A percentile compares a stretch with the other conserved stretches of the same genome.
These are phyloP conservation scores for Claviceps lovelessii DNA, from an alignment of 2,329 filamentous ascomycete genomes.

Conservation along the genomic window DNA sequence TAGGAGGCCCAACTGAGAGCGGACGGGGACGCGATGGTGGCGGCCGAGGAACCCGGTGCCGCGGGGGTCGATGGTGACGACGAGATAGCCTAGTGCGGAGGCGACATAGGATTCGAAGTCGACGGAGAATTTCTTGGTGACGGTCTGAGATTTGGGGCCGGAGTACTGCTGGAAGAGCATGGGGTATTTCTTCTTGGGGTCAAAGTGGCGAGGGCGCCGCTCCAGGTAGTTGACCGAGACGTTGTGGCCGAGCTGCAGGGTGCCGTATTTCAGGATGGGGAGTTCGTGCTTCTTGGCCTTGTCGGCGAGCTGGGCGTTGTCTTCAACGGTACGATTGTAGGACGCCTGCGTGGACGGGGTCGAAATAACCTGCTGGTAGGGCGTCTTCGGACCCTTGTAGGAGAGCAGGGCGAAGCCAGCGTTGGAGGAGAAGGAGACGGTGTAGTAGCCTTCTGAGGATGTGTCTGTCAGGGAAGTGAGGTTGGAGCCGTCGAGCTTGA, in stretches of 20 bases:
- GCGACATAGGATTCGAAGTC: slow-evolving; percentile 88
- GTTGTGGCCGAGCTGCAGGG: slow-evolving; percentile 64
- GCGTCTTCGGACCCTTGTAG: slow-evolving; percentile 72
- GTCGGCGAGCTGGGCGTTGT: slow-evolving; percentile 56
- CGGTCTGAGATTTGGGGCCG: slow-evolving; percentile 82
- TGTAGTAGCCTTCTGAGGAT: slow-evolving; percentile 61
- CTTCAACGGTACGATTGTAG: slow-evolving; percentile 61
- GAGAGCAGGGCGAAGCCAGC: slow-evolving; percentile 73
- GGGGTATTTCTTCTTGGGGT: slow-evolving; percentile 71
- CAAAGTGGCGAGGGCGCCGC: slow-evolving; percentile 78
- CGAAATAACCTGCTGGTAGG: slow-evolving; percentile 80
- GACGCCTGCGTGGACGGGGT: slow-evolving; percentile 53
- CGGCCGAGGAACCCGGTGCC: slow-evolving; percentile 87
- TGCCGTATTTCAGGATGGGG: slow-evolving; percentile 69
- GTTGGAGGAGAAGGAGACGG: slow-evolving; percentile 67
- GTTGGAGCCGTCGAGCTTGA: slow-evolving; percentile 65
- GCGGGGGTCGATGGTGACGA: slow-evolving; percentile 85
- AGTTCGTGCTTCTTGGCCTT: slow-evolving; percentile 65
- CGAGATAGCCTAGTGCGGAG: slow-evolving; percentile 74
- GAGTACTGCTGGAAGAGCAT: slow-evolving; percentile 93
- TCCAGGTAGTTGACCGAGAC: slow-evolving; percentile 62
- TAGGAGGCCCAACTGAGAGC: slow-evolving; percentile 69
- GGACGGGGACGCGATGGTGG: slow-evolving; percentile 64
- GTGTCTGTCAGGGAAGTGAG: slow-evolving; percentile 62
- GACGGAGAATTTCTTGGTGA: slow-evolving; percentile 64